Base-by-base conservation (phyloP, 2,329 filamentous ascomycete species). In the Phaeophleospora eucalypticola region DNA sequence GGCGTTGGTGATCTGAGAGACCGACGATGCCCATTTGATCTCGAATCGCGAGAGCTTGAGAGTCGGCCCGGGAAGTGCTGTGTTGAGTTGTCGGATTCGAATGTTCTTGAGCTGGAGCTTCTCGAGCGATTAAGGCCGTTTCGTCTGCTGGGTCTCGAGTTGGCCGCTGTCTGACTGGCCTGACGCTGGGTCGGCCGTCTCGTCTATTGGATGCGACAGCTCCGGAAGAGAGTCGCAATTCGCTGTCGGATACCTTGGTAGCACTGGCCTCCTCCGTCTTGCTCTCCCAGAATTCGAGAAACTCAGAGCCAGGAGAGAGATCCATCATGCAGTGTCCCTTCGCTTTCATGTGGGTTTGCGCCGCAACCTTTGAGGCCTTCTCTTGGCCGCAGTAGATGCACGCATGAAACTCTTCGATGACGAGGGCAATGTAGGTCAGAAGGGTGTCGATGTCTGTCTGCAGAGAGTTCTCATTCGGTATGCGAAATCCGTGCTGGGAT, bases 361-460 rank as follows among this genome's bases (percentile, higher is more conserved):
- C 70, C 0, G 69, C 77, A 41, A 74, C 64, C 0, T 65, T 62
- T 0, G 70, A 74, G 0, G 59, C 58, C 24, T 72, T 67, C 32
- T 69, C 60, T 12, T 66, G 73, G 1, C 73, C 72, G 51, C 77
- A 80, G 16, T 66, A 69, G 32, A 80, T 64, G 48, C 78, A 81
- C 58, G 79, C 74, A 15, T 65, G 64, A 44, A 76, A 78, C 0
- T 59, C 68, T 16, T 65, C 71, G 12, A 80, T 71, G 16, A 80
- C 60, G 7, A 77, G 65, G 43, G 73, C 68, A 0, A 79, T 60
- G 44, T 78, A 78, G 34, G 63, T 54, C 29, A 79, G 61, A 2
- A 80, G 59, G 0, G 72, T 71, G 29, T 73, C 71, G 2, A 72
- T 49, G 44, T 79, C 75, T 8, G 77, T 71, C 1, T 65, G 49